Conservation (phyloP, 805 yeast species). For the Candida ortonii region DNA sequence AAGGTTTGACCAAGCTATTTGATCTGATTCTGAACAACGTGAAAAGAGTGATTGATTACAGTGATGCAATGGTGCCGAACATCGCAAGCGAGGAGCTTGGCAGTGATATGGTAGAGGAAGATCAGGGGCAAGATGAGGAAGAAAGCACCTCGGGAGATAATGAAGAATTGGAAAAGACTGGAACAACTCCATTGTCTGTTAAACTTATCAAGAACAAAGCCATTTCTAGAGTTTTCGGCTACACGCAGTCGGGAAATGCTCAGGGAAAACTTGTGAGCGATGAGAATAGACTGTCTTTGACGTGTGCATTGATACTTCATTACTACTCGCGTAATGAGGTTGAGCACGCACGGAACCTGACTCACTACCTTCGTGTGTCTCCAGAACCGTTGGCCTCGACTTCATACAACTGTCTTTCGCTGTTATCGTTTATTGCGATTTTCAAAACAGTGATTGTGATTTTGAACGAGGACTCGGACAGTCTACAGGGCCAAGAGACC, state of each 20-base stretch:
- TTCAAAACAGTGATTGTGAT: slow-evolving; percentile 24
- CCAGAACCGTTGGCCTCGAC: slow-evolving; percentile 1
- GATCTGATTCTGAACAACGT: slow-evolving; percentile 24
- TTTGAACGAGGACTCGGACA: slow-evolving; percentile 19
- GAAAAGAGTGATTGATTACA: slow-evolving; percentile 21
- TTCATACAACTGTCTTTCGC: slow-evolving; percentile 23
- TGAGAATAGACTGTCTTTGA: slow-evolving; percentile 30
- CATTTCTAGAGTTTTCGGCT: slow-evolving; percentile 17
- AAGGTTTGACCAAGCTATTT: slow-evolving; percentile 23
- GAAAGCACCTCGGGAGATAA: slow-evolving; percentile 9
- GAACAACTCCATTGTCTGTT: too few species aligned
- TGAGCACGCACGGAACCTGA: slow-evolving; percentile 22
- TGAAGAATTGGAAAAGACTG: slow-evolving; percentile 3
- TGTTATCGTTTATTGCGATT: slow-evolving; percentile 29
- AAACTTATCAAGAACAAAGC: slow-evolving; percentile 8
- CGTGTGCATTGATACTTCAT: slow-evolving; percentile 30
- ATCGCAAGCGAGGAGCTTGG: slow-evolving; percentile 7
- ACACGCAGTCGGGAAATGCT: slow-evolving; percentile 11
- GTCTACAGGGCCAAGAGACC: slow-evolving; percentile 3
- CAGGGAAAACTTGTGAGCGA: slow-evolving; percentile 22
- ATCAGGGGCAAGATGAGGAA: slow-evolving; percentile 8
- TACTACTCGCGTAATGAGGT: slow-evolving; percentile 24
- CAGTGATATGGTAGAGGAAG: too few species aligned
- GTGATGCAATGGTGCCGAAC: slow-evolving; percentile 11
- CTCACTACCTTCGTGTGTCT: slow-evolving; percentile 25